phyloP scores from a whole-genome alignment of 2,329 filamentous ascomycete species.

The Penicillium sp. region DNA sequence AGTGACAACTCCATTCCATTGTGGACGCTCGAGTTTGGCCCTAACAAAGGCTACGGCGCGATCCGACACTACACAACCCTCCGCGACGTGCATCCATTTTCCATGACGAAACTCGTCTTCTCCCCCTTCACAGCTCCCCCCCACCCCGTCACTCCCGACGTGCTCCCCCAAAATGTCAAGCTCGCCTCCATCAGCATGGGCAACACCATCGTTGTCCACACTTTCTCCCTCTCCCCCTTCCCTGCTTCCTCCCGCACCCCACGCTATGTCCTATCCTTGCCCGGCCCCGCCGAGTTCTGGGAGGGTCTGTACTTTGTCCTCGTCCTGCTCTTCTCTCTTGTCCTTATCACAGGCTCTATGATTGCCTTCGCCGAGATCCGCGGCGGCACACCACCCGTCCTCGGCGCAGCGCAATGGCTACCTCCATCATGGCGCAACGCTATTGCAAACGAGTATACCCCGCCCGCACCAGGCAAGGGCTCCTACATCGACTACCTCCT shows the following conservation, averaged over 20 bases:
- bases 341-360: constrained; percentile 68
- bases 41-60: constrained; percentile 50
- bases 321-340: constrained; percentile 65
- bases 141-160: constrained; percentile 55
- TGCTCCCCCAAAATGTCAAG: constrained; percentile 67
- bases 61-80: constrained; percentile 60
- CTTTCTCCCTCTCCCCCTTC: constrained; percentile 67
- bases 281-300: constrained; percentile 59
- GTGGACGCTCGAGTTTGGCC: constrained; percentile 74
- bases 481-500: constrained; percentile 27
- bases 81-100: constrained; percentile 61
- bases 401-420: constrained; percentile 63
- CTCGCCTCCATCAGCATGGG: constrained; percentile 82
- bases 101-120: constrained; percentile 63
- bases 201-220: constrained; percentile 80
- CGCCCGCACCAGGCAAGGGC: constrained; percentile 26
- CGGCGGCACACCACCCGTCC: constrained; percentile 61
- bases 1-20: constrained; percentile 80
- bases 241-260: constrained; percentile 55
- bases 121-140: constrained; percentile 59
- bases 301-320: constrained; percentile 62
- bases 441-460: constrained; percentile 49
- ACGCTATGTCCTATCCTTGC: constrained; percentile 73
- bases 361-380: constrained; percentile 67
- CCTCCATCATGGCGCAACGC: constrained; percentile 56